phyloP scores from a whole-genome alignment of 176 grass and related monocot species.

The Lolium perenne region DNA sequence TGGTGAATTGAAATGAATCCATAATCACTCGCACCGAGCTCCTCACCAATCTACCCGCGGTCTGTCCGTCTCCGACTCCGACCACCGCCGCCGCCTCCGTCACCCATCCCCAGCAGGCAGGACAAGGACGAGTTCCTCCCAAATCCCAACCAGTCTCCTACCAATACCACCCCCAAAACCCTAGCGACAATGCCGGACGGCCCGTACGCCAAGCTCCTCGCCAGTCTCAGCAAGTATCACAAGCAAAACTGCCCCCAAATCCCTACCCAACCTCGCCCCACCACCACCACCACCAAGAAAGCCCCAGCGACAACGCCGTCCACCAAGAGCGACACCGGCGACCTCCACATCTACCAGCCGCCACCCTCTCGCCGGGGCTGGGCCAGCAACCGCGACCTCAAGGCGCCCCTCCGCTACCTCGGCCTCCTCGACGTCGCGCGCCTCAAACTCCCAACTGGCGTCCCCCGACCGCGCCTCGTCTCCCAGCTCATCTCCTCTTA shows the following conservation, averaged over 20 bases:
- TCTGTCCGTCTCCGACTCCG: background rate
- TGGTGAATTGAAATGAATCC: no score
- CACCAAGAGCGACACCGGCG: background rate
- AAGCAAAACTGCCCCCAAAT: background rate
- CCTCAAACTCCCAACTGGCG: conserved; percentile 42
- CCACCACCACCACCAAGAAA: background rate
- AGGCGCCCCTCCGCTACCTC: conserved; percentile 61
- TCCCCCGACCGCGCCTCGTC: conserved; percentile 53
- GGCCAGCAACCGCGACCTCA: background rate
- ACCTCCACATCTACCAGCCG: background rate
- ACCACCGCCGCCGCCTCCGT: background rate
- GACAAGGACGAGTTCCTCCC: no score
- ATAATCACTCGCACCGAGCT: no score
- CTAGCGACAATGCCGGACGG: background rate
- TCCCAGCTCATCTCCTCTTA: conserved; percentile 63
- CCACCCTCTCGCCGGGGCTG: background rate
- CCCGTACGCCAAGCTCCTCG: background rate
- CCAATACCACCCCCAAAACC: no score
- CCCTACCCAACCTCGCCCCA: background rate
- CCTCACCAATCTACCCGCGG: background rate
- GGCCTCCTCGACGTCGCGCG: conserved; percentile 65
- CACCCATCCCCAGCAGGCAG: background rate
- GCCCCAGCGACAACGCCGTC: background rate
- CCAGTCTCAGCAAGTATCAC: background rate
- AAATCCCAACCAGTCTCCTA: no score